A percentile compares a stretch with the other conserved stretches of the same genome.
These are phyloP conservation scores for Crassisporium funariophilum DNA, from an alignment of 768 basidiomycete species.

Conservation along the genomic window DNA sequence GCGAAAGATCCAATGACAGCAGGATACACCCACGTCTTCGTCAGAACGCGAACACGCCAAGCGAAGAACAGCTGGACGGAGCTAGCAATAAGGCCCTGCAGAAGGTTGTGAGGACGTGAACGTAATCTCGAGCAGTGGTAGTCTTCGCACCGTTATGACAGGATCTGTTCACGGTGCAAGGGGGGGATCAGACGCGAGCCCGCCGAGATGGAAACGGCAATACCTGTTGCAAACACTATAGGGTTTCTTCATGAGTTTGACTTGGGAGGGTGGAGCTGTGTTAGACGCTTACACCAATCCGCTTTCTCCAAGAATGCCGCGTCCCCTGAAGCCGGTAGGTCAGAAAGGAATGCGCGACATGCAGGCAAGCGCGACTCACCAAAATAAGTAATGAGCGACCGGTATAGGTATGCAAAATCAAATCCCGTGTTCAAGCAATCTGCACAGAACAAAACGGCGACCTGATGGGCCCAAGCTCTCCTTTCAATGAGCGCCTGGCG, in stretches of 20 bases:
- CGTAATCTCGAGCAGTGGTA: background rate
- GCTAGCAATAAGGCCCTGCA: conserved; percentile 15
- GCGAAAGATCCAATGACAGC: conserved; percentile 4
- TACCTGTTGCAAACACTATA: conserved; percentile 43
- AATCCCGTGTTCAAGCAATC: background rate
- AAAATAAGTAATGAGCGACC: background rate
- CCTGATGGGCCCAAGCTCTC: background rate
- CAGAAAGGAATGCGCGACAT: background rate
- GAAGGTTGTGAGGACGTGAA: background rate
- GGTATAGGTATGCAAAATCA: background rate
- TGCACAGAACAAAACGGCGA: background rate
- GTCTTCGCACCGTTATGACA: conserved; percentile 37
- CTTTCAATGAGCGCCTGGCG: background rate
- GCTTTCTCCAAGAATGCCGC: conserved; percentile 10
- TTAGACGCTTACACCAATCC: conserved; percentile 19
- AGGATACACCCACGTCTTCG: conserved; percentile 13
- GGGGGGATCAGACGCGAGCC: background rate
- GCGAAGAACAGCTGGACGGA: conserved; percentile 18
- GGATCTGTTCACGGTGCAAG: conserved; percentile 46
- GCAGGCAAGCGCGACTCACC: conserved; percentile 5
- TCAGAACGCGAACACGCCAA: conserved; percentile 15
- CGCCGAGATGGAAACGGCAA: background rate
- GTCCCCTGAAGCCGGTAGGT: conserved; percentile 10
- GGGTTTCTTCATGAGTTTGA: background rate
- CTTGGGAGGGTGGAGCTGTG: background rate